phyloP scores from a whole-genome alignment of 1,284 basidiomycete genomes.

The Taiwanofungus camphoratus region DNA sequence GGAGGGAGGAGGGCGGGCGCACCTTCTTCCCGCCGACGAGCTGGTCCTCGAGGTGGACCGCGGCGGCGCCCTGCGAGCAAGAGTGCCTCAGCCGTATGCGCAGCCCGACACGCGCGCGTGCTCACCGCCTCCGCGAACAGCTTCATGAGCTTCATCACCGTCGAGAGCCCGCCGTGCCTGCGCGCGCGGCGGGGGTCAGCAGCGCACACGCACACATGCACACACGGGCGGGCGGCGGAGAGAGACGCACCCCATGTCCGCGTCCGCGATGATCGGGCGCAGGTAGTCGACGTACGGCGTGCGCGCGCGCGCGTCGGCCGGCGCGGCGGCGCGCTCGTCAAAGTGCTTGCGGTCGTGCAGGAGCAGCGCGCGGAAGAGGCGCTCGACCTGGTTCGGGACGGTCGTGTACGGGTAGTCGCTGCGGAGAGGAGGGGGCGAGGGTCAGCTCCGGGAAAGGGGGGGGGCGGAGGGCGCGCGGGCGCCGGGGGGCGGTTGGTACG shows the following conservation, averaged over 20 bases:
- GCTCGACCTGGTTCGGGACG: slow-evolving; percentile 88
- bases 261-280: slow-evolving; percentile 91
- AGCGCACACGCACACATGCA: neutral
- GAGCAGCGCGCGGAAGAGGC: slow-evolving; percentile 81
- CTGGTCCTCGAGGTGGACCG: slow-evolving; percentile 90
- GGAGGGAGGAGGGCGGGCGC: neutral
- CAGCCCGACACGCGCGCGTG: neutral
- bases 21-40: slow-evolving; percentile 88
- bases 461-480: neutral
- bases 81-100: neutral
- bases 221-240: slow-evolving; percentile 1
- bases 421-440: too few species aligned
- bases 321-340: slow-evolving; percentile 72
- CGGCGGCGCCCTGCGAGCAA: slow-evolving; percentile 65
- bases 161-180: slow-evolving; percentile 87
- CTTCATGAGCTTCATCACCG: slow-evolving; percentile 96
- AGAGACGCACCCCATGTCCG: slow-evolving; percentile 77
- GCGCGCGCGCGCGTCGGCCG: slow-evolving; percentile 57
- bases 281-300: slow-evolving; percentile 85
- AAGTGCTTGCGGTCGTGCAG: slow-evolving; percentile 85
- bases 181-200: too few species aligned
- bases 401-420: slow-evolving; percentile 94
- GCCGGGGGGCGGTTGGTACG: slow-evolving; percentile 15
- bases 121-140: slow-evolving; percentile 83
- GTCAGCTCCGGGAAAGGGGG: too few species aligned